These are phyloP conservation scores for Capronia americana DNA, from an alignment of 2,329 filamentous ascomycete species.

Conservation along the genomic window DNA sequence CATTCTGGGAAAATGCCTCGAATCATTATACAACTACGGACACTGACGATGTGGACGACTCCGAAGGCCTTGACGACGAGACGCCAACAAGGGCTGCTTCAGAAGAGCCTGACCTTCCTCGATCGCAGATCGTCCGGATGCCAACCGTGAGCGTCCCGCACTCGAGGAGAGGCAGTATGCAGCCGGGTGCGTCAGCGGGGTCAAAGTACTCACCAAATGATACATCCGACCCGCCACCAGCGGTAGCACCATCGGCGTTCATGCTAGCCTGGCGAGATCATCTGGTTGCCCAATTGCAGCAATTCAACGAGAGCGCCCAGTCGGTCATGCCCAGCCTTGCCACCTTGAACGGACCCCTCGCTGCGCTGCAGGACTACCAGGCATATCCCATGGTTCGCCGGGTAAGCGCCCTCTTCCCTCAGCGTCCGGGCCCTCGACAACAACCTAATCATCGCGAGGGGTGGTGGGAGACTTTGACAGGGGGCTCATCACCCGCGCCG, in stretches of 20 bases:
- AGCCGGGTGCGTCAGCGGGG: conserved; percentile 16
- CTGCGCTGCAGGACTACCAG: conserved; percentile 74
- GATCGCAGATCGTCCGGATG: conserved; percentile 1
- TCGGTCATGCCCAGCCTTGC: conserved; percentile 68
- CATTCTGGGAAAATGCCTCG: conserved; percentile 67
- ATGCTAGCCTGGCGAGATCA: conserved; percentile 76
- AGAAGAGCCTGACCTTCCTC: conserved; percentile 19
- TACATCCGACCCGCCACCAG: background rate
- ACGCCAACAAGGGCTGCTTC: conserved; percentile 22
- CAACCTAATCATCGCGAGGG: conserved; percentile 55
- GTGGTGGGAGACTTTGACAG: conserved; percentile 73
- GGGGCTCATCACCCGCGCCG: conserved; percentile 53
- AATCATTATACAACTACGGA: conserved; percentile 46
- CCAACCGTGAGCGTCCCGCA: conserved; percentile 19
- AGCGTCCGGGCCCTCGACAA: conserved; percentile 61
- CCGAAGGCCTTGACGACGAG: conserved; percentile 47
- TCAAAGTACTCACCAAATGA: conserved; percentile 49
- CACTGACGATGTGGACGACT: conserved; percentile 52
- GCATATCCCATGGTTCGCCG: conserved; percentile 73
- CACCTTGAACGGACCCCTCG: conserved; percentile 62
- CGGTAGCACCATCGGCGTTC: conserved; percentile 60
- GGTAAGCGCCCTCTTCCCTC: conserved; percentile 75
- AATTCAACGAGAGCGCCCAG: conserved; percentile 74
- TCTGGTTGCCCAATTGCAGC: conserved; percentile 73
- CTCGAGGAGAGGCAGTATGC: conserved; percentile 36